Percentiles rank a stretch among this genome's conserved stretches.
Evolutionary conservation across 768 basidiomycete genomes (phyloP).

Genomic region (Cyclocybe aegerita): DNA sequence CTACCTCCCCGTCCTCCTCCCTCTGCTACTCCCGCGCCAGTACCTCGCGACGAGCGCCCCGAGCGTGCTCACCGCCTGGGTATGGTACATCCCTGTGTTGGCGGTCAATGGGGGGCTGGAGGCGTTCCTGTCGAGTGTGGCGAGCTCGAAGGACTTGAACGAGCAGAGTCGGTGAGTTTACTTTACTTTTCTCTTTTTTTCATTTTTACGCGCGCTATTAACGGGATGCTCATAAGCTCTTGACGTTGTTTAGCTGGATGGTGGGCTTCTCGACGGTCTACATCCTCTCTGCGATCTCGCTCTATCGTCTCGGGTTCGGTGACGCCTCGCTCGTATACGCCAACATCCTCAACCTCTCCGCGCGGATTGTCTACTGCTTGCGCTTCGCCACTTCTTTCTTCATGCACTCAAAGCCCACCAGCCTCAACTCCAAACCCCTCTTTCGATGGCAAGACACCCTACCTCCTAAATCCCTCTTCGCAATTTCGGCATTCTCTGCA

Average conservation of each 20-base stretch:
- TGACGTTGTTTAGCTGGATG: conserved; percentile 58
- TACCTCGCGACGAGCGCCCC: conserved; percentile 82
- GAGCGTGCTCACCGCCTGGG: conserved; percentile 71
- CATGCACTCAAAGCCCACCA: conserved; percentile 12
- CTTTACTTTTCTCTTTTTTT: background rate
- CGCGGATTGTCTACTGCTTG: conserved; percentile 61
- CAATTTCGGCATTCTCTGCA: conserved; percentile 22
- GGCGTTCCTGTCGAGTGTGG: conserved; percentile 84
- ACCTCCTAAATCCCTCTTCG: conserved; percentile 22
- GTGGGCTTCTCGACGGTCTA: conserved; percentile 72
- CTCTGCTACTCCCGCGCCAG: conserved; percentile 66
- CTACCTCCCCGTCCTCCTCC: conserved; percentile 69
- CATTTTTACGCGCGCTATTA: conserved; percentile 3
- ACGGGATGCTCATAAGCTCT: background rate
- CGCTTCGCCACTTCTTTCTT: conserved; percentile 53
- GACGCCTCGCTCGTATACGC: conserved; percentile 76
- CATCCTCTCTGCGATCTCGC: conserved; percentile 46
- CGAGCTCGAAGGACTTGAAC: conserved; percentile 63
- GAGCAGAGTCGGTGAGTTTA: conserved; percentile 58
- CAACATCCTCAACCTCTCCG: conserved; percentile 66
- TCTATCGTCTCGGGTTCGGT: conserved; percentile 50
- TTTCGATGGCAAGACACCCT: conserved; percentile 25
- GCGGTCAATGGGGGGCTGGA: conserved; percentile 91
- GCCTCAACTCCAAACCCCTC: background rate
- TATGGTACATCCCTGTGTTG: conserved; percentile 88